These are phyloP conservation scores for Cytospora piceicola DNA, from an alignment of 2,329 filamentous ascomycete species.

Conservation along the genomic window DNA sequence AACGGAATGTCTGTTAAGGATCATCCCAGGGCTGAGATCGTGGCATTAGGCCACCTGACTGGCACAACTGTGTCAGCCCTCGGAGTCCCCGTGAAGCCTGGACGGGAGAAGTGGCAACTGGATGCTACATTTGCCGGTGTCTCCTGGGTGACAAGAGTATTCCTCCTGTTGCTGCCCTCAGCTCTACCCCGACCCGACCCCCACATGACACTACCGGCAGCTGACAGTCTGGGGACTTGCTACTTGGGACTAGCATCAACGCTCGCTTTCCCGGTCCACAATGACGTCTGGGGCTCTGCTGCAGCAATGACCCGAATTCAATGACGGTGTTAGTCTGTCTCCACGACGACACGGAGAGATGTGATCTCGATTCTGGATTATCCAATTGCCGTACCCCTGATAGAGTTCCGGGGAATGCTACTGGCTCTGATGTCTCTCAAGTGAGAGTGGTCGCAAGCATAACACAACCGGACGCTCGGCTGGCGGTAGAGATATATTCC, in stretches of 20 bases:
- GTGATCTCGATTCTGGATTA: background rate
- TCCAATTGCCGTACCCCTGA: background rate
- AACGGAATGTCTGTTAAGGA: background rate
- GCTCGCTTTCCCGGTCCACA: background rate
- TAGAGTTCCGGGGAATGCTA: background rate
- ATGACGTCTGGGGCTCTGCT: background rate
- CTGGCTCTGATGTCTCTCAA: background rate
- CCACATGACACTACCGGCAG: background rate
- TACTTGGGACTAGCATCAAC: background rate
- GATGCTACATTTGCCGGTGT: background rate
- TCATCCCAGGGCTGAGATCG: background rate
- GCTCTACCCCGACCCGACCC: background rate
- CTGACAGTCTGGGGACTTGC: background rate
- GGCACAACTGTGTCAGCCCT: background rate
- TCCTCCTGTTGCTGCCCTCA: background rate
- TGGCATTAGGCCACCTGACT: background rate
- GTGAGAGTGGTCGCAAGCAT: no score
- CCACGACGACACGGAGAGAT: background rate
- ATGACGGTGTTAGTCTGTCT: background rate
- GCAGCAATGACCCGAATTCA: background rate
- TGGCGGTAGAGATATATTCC: constrained; percentile 20
- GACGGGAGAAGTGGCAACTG: background rate
- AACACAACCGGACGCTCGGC: background rate
- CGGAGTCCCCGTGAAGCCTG: background rate
- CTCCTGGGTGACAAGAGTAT: background rate